These are phyloP conservation scores for Hypericum perforatum DNA, from an alignment of 345 rosid genomes.

Conservation along the genomic window DNA sequence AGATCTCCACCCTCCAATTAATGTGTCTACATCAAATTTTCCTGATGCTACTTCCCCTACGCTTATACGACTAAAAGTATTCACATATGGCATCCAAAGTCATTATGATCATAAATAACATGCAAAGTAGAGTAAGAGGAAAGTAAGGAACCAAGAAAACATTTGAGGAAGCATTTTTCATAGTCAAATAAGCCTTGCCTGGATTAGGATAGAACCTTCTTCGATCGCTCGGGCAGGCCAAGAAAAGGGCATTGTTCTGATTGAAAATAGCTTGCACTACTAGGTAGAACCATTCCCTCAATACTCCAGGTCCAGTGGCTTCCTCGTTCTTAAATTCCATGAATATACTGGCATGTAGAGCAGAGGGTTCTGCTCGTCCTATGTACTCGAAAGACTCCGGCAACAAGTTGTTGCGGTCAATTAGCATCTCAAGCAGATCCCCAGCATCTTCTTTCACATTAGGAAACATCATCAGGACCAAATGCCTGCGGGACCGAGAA, in stretches of 20 bases:
- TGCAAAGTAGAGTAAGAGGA: not conserved
- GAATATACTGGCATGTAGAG: conserved; percentile 62
- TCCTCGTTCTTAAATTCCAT: conserved; percentile 96
- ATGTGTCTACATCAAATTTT: too few species aligned
- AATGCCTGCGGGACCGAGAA: conserved; percentile 80
- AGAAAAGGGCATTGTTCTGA: conserved; percentile 63
- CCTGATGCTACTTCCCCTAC: too few species aligned
- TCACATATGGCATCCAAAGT: too few species aligned
- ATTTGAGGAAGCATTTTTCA: conserved; percentile 2
- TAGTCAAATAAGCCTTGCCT: conserved; percentile 32
- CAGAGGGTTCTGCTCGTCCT: conserved; percentile 42
- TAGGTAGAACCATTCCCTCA: conserved; percentile 86
- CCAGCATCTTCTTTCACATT: conserved; percentile 82
- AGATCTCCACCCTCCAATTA: too few species aligned
- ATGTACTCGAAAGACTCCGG: conserved; percentile 85
- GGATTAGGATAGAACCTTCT: conserved; percentile 93
- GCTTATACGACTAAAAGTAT: too few species aligned
- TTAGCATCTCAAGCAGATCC: conserved; percentile 92
- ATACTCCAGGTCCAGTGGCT: conserved; percentile 96
- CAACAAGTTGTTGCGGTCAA: conserved; percentile 79
- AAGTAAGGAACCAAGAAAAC: not conserved
- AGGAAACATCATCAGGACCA: conserved; percentile 78
- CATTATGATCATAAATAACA: not conserved
- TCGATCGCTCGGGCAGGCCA: conserved; percentile 66
- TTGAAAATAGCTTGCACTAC: conserved; percentile 73